Evolutionary conservation across 1,139 yeast species (phyloP).

Genomic region (Magnusiomyces paraingens): DNA sequence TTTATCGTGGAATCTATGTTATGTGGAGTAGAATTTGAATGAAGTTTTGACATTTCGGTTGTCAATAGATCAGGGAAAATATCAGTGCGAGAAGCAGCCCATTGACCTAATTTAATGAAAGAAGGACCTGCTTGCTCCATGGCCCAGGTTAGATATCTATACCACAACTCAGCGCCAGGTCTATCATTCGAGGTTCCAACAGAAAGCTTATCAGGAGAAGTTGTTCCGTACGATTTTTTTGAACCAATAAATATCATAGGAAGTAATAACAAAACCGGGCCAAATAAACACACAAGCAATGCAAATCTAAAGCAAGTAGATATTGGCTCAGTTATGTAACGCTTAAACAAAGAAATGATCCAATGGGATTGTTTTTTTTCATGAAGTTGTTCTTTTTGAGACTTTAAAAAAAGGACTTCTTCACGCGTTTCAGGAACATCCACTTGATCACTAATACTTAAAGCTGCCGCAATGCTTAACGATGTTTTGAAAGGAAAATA

Average conservation of each 20-base stretch:
- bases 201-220: neutral
- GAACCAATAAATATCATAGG: conserved; percentile 66
- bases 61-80: conserved; percentile 79
- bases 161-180: conserved; percentile 70
- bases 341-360: conserved; percentile 19
- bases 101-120: conserved; percentile 91
- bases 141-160: conserved; percentile 52
- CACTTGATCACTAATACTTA: neutral
- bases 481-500: too few relatives aligned
- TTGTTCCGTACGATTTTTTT: conserved; percentile 26
- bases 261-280: conserved; percentile 58
- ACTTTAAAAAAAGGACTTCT: conserved; percentile 56
- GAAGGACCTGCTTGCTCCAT: conserved; percentile 91
- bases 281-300: conserved; percentile 57
- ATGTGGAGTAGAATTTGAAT: conserved; percentile 79
- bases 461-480: too few relatives aligned
- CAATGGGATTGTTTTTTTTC: neutral
- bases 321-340: conserved; percentile 57
- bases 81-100: conserved; percentile 99
- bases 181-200: conserved; percentile 35
- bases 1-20: conserved; percentile 52
- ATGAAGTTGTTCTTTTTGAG: conserved; percentile 42
- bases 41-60: conserved; percentile 66
- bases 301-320: conserved; percentile 61
- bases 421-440: conserved; percentile 45